A percentile compares a stretch with the other conserved stretches of the same genome.
These are phyloP conservation scores for Myxozyma vanderwaltii DNA, from an alignment of 805 yeast genomes.

Conservation along the genomic window DNA sequence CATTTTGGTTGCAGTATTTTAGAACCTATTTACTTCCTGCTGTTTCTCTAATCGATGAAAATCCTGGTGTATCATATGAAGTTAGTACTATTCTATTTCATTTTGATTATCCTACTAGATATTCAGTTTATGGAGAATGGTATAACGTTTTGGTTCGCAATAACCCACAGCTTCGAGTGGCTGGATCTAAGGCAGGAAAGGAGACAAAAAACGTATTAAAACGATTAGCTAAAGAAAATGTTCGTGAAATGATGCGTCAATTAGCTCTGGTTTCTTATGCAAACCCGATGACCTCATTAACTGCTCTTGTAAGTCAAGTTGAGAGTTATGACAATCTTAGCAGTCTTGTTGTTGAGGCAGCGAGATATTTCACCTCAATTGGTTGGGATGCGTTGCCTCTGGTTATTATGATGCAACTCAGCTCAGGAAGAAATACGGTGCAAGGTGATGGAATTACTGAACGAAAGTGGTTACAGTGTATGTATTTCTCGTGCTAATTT, in stretches of 20 bases:
- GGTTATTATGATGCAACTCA: constrained; percentile 69
- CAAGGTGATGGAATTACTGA: constrained; percentile 82
- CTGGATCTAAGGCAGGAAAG: constrained; percentile 69
- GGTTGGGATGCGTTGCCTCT: constrained; percentile 86
- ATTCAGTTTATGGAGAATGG: constrained; percentile 79
- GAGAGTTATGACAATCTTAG: constrained; percentile 91
- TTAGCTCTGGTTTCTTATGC: constrained; percentile 70
- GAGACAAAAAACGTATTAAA: constrained; percentile 77
- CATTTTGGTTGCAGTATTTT: constrained; percentile 60
- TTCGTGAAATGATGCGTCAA: constrained; percentile 67
- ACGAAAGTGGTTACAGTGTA: constrained; percentile 73
- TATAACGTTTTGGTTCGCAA: constrained; percentile 59
- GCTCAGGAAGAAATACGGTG: constrained; percentile 64
- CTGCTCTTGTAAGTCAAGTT: constrained; percentile 72
- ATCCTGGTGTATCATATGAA: constrained; percentile 62
- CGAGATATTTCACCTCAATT: constrained; percentile 69
- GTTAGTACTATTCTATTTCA: constrained; percentile 56
- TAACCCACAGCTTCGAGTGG: constrained; percentile 56
- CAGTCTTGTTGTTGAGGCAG: constrained; percentile 74
- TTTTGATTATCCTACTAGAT: constrained; percentile 66
- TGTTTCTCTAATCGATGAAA: constrained; percentile 54
- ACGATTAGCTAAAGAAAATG: constrained; percentile 78
- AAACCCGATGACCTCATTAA: constrained; percentile 77
- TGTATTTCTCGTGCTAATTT: constrained; percentile 12
- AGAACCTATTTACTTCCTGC: constrained; percentile 70